Evolutionary conservation across 2,329 filamentous ascomycete species (phyloP), one percentile per base, ranked within the genome.

Genomic region (Cladophialophora chaetospira): DNA sequence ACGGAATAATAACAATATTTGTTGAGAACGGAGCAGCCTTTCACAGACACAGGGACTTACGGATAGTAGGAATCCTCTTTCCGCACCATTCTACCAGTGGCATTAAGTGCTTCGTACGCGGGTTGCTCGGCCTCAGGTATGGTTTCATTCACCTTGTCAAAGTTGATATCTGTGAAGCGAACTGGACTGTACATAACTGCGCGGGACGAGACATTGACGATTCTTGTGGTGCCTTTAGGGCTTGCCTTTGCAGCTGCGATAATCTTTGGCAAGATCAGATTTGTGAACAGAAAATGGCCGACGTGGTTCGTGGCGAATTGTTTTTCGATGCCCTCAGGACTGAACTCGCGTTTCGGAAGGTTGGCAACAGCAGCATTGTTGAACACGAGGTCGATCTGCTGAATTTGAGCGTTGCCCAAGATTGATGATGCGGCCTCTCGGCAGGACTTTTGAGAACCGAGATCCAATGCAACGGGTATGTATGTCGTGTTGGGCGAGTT

Each of bases 301-400:
- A 76, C 51, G 57, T 76, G 69, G 62, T 75, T 77, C 2, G 66
- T 72, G 3, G 67, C 68, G 11, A 75, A 70, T 19, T 72, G 72
- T 3, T 64, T 63, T 60, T 79, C 75, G 42, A 74, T 66, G 6
- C 71, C 72, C 15, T 77, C 72, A 17, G 40, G 26, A 26, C 31
- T 52, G 13, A 62, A 42, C 8, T 36, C 45, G 19, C 60, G 43
- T 50, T 70, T 70, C 1, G 66, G 62, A 3, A 62, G 38, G 1
- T 65, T 68, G 70, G 75, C 75, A 31, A 77, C 64, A 1, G 72
- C 75, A 10, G 76, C 74, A 57, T 76, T 69, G 60, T 75, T 77
- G 3, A 67, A 72, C 4, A 67, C 67, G n/a, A 75, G 69, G 21
- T 77, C 72, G 36, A 79, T 70, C 0, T 60, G 56, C n/a, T 67